Evolutionary conservation across 306 rosid genomes (phyloP).

Genomic region (Rubus idaeus): DNA sequence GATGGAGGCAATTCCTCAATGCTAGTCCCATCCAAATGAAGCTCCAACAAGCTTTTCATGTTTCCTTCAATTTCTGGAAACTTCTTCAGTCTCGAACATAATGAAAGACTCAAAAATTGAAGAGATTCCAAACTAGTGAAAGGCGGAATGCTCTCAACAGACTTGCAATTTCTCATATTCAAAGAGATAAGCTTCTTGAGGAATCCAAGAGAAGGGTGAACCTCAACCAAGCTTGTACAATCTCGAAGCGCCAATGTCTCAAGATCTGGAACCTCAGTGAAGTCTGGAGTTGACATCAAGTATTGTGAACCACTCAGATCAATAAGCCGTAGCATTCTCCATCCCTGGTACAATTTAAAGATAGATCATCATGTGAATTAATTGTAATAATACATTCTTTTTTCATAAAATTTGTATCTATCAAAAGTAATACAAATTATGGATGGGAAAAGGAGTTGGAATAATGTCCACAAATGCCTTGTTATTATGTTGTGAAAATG

Average conservation of each 20-base stretch:
- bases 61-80: neutral
- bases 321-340: neutral
- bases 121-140: neutral
- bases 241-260: slow-evolving; percentile 14
- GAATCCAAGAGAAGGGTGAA: slow-evolving; percentile 12
- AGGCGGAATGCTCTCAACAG: neutral
- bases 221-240: slow-evolving; percentile 11
- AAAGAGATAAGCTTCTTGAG: neutral
- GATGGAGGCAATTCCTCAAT: neutral
- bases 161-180: slow-evolving; percentile 12
- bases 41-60: neutral
- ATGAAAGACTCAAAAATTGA: neutral
- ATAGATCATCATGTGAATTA: neutral
- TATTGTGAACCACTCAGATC: neutral
- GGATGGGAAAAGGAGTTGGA: neutral
- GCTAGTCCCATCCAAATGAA: neutral
- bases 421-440: too few relatives aligned
- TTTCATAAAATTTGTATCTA: neutral
- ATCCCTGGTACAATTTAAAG: neutral
- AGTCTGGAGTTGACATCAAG: neutral
- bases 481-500: too few relatives aligned
- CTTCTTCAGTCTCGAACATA: neutral
- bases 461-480: neutral
- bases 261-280: slow-evolving; percentile 9
- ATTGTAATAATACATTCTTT: too few relatives aligned